phyloP scores from a whole-genome alignment of 2,329 filamentous ascomycete genomes.

The Dothideomycetidae sp. region DNA sequence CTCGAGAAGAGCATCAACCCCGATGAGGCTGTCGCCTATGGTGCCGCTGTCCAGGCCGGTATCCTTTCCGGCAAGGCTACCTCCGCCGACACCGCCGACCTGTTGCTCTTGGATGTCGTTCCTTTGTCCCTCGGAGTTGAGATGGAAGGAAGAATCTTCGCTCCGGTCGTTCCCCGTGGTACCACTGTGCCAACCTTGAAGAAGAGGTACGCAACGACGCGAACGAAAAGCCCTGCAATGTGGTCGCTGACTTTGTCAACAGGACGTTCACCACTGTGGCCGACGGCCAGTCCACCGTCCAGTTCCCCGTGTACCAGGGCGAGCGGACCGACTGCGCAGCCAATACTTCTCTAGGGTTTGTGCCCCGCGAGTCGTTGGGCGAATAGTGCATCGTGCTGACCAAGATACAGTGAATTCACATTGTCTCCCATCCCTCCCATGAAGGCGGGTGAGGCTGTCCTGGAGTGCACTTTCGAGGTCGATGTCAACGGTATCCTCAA shows the following conservation, averaged over 20 bases:
- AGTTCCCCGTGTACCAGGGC: slow-evolving; percentile 71
- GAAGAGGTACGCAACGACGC: slow-evolving; percentile 50
- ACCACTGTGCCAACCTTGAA: slow-evolving; percentile 45
- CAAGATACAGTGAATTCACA: slow-evolving; percentile 21
- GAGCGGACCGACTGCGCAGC: slow-evolving; percentile 97
- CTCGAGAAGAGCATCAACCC: slow-evolving; percentile 99
- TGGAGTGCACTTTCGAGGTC: slow-evolving; percentile 98
- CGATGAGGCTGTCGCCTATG: slow-evolving; percentile 97
- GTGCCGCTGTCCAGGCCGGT: slow-evolving; percentile 96
- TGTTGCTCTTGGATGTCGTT: slow-evolving; percentile 89
- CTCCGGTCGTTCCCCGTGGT: slow-evolving; percentile 63
- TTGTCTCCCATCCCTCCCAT: slow-evolving; percentile 49
- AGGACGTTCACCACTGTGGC: slow-evolving; percentile 75
- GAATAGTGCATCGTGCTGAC: too few relatives aligned
- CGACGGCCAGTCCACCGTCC: slow-evolving; percentile 50
- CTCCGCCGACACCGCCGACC: slow-evolving; percentile 83
- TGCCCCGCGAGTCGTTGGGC: too few relatives aligned
- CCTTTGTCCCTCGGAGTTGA: slow-evolving; percentile 95
- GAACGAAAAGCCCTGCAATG: too few relatives aligned
- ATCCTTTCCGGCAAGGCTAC: slow-evolving; percentile 97
- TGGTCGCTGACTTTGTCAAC: too few relatives aligned
- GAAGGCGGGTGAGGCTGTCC: slow-evolving; percentile 88
- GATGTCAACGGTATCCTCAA: slow-evolving; percentile 99
- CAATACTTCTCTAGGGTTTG: slow-evolving; percentile 94
- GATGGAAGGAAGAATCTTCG: slow-evolving; percentile 99